Evolutionary conservation across 2,329 filamentous ascomycete species (phyloP), one percentile per base, ranked within the genome.

Genomic region (Cercospora sp.): DNA sequence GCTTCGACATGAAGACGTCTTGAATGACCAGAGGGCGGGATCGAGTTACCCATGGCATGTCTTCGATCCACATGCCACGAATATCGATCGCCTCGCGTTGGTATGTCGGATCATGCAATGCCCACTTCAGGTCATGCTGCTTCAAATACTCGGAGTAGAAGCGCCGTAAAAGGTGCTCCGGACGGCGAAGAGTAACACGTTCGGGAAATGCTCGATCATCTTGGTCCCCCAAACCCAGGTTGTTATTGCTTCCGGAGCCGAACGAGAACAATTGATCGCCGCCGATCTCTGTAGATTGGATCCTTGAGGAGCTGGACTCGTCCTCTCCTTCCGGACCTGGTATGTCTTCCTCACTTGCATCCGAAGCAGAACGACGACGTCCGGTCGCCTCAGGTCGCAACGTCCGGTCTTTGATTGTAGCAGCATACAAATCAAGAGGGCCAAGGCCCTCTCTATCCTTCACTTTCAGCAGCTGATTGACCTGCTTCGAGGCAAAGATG

Each of bases 381-480:
- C 75, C 36, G 76, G 79, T 4, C 69, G 75, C 28, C 26, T 82
- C 79, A 4, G 81, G 79, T 36, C 80, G 74, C 57, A 93, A 78
- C n/a, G 87, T 88, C n/a, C 91, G 88, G 65, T 91, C 86, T 60
- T 90, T 90, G 73, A 97, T 95, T 0, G 93, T 97, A 45, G 91
- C 89, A 70, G 92, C 91, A 75, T 97, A 98, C 10, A 99, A 82
- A 78, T 98, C 95, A 73, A 98, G 94, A 0, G 95, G 94, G 72
- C 93, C 97, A 76, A 96, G 93, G 9, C 94, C 94, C 80, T 98
- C 95, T 67, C 91, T 89, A 76, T 99, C 95, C 79, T 98, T 99
- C 62, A 95, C 92, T 82, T 97, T 97, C 75, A 97, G 94, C 51
- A 98, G 82, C 30, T 90, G 90, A 9, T 90, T 89, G 33, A 89